These are phyloP conservation scores for Penicillium chermesinum DNA, from an alignment of 495 filamentous ascomycete species.

Conservation along the genomic window DNA sequence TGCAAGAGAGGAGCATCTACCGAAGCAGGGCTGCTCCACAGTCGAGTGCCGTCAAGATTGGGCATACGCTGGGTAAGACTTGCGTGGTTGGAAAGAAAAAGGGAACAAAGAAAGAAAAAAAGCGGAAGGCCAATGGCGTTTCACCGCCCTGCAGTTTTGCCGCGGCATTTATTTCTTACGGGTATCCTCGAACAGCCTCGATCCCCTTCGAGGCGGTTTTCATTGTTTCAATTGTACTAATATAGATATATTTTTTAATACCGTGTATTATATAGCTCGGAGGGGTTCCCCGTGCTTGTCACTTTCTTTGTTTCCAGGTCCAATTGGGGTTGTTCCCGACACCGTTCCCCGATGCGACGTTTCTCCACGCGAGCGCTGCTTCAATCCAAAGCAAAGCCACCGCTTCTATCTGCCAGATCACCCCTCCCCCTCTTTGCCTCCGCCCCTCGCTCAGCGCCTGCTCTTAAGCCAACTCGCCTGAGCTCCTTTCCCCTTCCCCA, in stretches of 20 bases:
- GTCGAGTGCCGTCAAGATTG: constrained; percentile 23
- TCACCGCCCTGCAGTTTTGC: constrained; percentile 11
- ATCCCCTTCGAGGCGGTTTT: constrained; percentile 2
- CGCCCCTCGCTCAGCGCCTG: constrained; percentile 23
- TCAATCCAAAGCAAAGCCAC: constrained; percentile 40
- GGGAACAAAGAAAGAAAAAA: constrained; percentile 9
- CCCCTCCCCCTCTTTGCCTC: constrained; percentile 31
- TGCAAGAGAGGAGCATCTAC: constrained; percentile 26
- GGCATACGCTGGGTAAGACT: constrained; percentile 32
- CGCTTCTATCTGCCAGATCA: constrained; percentile 33
- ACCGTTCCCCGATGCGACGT: constrained; percentile 31
- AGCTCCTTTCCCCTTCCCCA: constrained; percentile 31
- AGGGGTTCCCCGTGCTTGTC: constrained; percentile 3
- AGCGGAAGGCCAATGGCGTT: neutral
- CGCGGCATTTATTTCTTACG: constrained; percentile 15
- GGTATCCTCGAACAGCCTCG: constrained; percentile 15
- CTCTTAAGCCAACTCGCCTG: constrained; percentile 18
- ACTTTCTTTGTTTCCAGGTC: constrained; percentile 10
- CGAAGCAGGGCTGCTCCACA: constrained; percentile 21
- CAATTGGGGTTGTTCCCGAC: constrained; percentile 18
- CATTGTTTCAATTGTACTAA: constrained; percentile 15
- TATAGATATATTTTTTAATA: constrained; percentile 8
- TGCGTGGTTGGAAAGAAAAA: constrained; percentile 33
- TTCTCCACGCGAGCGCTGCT: constrained; percentile 37
- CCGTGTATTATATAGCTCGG: constrained; percentile 16